Base-by-base conservation (phyloP, 805 yeast genomes). In the Saccharomyces cerevisiae region DNA sequence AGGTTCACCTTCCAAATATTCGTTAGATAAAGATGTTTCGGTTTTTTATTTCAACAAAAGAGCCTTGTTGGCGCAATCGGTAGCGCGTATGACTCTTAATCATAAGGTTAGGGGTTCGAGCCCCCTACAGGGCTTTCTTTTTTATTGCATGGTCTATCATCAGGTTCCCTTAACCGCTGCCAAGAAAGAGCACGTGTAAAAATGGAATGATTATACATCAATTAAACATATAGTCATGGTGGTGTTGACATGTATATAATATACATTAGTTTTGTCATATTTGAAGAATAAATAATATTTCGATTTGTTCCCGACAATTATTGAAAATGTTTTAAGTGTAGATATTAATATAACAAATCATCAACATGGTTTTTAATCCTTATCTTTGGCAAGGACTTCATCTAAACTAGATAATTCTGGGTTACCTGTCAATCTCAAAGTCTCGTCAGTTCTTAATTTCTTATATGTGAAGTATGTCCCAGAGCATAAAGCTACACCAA, bases 401-500 rank as follows among this genome's bases (percentile, higher is more conserved):
- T 65, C 59, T 51, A 67, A 58, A 50, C 64, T 65, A 46, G 73
- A 69, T 55, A 64, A 63, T 50, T 69, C 69, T 64, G 84, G 84
- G 63, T 72, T 73, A 32, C 57, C 58, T 53, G 77, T 73, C 50
- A 81, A 66, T 72, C 80, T 79, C 61, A 81, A 69, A 56, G 79
- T 68, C 30, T 63, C 70, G 62, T 81, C 85, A 53, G 75, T 70
- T 36, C 73, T 68, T 47, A 81, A 61, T 68, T 80, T 80, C 70
- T 74, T 81, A 67, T 75, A 74, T 13, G 79, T 64, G 72, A 81
- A 81, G 72, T 68, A 81, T 57, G 73, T 60, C 53, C 82, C 84
- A 41, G 78, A 75, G 46, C 78, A 57, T 53, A 71, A 63, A 41
- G 83, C 85, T 55, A 79, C 77, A 65, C 79, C 78, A 74, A 80